phyloP scores from a whole-genome alignment of 805 yeast species.

The Kregervanrija delftensis region DNA sequence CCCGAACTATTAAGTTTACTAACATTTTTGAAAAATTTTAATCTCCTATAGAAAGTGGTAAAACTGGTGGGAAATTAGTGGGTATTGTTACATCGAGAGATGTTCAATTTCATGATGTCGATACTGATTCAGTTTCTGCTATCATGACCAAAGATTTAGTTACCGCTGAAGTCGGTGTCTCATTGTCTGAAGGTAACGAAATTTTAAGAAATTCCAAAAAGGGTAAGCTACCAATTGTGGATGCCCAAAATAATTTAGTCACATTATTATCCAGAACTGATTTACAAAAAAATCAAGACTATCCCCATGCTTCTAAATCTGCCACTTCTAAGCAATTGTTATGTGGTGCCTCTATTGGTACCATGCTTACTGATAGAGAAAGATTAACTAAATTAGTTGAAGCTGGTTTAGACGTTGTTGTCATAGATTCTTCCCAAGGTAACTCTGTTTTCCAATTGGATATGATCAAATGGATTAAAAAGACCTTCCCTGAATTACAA shows the following conservation, averaged over 20 bases:
- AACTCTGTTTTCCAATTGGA: constrained; percentile 91
- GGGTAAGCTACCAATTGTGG: constrained; percentile 96
- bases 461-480: constrained; percentile 88
- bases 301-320: constrained; percentile 93
- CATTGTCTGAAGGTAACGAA: constrained; percentile 80
- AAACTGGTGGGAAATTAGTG: constrained; percentile 78
- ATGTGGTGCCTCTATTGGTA: constrained; percentile 99
- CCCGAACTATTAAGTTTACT: constrained; percentile 1
- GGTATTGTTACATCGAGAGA: constrained; percentile 98
- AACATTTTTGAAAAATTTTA: constrained; percentile 1
- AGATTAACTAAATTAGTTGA: constrained; percentile 81
- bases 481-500: constrained; percentile 69
- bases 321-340: constrained; percentile 88
- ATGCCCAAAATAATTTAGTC: constrained; percentile 64
- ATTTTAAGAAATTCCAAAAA: constrained; percentile 88
- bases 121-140: constrained; percentile 52
- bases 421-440: constrained; percentile 95
- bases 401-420: constrained; percentile 96
- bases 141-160: constrained; percentile 88
- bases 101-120: constrained; percentile 86
- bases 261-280: constrained; percentile 93
- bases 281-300: constrained; percentile 89
- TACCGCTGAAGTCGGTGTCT: constrained; percentile 78
- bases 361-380: constrained; percentile 79
- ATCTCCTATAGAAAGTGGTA: constrained; percentile 60